Conservation (phyloP, 148 eudicot species). For the Drosera capensis region DNA sequence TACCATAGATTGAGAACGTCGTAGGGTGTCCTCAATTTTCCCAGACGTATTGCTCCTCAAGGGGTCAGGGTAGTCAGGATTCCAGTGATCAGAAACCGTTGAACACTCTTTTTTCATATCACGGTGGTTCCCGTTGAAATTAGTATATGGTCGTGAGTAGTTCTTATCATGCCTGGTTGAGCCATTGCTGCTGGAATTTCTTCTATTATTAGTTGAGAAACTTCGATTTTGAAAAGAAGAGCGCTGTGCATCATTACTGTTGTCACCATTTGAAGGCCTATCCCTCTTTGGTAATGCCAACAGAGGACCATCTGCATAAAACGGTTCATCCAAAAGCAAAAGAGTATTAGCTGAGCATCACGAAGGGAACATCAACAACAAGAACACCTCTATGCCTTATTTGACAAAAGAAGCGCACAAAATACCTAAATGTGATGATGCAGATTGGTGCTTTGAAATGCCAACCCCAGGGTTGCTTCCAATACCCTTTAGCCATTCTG, state of each 20-base stretch:
- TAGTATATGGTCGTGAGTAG: conserved; percentile 34
- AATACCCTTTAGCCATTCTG: no score
- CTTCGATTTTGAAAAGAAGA: conserved; percentile 31
- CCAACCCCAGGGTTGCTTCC: no score
- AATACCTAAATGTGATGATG: no score
- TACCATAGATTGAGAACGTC: conserved; percentile 57
- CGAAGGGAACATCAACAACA: not conserved
- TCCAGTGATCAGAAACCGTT: conserved; percentile 38
- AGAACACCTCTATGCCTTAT: no score
- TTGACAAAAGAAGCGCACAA: no score
- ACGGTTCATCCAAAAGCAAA: not conserved
- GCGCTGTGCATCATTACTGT: conserved; percentile 28
- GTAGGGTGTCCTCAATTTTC: conserved; percentile 34
- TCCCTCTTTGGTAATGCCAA: conserved; percentile 27
- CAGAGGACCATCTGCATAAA: conserved; percentile 21
- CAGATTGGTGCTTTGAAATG: no score
- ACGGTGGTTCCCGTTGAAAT: conserved; percentile 49
- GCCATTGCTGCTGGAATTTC: conserved; percentile 51
- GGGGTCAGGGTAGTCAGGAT: conserved; percentile 44
- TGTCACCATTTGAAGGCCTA: conserved; percentile 24
- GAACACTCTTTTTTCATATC: conserved; percentile 52
- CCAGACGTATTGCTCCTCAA: conserved; percentile 30
- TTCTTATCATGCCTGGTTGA: conserved; percentile 43
- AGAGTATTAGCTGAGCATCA: not conserved
- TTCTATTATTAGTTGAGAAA: conserved; percentile 30